Conservation (phyloP, 1,139 yeast genomes). For the Pichia sp. region DNA sequence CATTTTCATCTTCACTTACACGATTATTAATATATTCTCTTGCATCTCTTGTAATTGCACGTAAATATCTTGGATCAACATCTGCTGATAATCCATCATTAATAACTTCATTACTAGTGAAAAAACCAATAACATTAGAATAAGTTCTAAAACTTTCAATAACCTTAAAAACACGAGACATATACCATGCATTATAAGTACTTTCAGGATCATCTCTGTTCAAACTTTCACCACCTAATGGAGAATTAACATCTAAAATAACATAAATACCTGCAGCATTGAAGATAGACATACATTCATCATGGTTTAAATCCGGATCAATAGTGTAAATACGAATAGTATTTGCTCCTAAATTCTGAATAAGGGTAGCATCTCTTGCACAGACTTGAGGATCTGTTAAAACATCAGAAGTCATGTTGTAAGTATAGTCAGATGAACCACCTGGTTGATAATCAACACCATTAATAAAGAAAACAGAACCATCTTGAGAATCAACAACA, state of each 20-base stretch:
- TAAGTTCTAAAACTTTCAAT: constrained; percentile 79
- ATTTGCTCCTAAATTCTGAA: constrained; percentile 67
- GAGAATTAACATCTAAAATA: constrained; percentile 81
- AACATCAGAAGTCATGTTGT: constrained; percentile 51
- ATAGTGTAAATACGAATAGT: constrained; percentile 68
- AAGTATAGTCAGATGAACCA: constrained; percentile 61
- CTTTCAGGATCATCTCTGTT: constrained; percentile 67
- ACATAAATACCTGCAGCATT: constrained; percentile 87
- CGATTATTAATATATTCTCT: constrained; percentile 59
- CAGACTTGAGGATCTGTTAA: constrained; percentile 66
- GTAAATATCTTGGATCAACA: constrained; percentile 59
- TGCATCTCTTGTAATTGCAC: constrained; percentile 90
- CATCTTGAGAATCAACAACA: constrained; percentile 34
- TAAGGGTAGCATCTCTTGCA: constrained; percentile 71
- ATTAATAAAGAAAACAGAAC: constrained; percentile 44
- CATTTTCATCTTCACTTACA: constrained; percentile 38
- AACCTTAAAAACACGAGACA: constrained; percentile 69
- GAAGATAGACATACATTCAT: constrained; percentile 79
- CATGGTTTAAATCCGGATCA: constrained; percentile 74
- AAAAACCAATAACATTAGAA: constrained; percentile 83
- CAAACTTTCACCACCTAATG: constrained; percentile 55
- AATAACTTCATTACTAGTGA: constrained; percentile 89
- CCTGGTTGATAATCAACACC: constrained; percentile 87
- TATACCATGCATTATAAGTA: constrained; percentile 62
- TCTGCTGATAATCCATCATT: constrained; percentile 71